Percentiles rank a stretch among this genome's conserved stretches.
Conservation (phyloP, 495 filamentous ascomycete species). For the Penicillium waksmanii region DNA sequence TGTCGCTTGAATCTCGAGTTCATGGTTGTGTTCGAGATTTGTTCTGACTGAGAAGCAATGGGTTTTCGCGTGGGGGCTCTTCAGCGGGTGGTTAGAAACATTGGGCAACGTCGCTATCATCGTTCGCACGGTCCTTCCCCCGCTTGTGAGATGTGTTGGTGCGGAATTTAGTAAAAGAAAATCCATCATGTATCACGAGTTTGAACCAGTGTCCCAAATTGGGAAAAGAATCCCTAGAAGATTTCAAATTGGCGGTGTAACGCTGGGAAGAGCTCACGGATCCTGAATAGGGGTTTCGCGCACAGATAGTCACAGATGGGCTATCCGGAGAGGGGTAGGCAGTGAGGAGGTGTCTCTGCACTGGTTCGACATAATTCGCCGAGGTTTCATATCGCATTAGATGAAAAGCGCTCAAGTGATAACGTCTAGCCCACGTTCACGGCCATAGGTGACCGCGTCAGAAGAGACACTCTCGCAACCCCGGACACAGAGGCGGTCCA, state of each 20-base stretch:
- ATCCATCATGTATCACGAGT: neutral
- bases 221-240: neutral
- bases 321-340: neutral
- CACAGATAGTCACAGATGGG: neutral
- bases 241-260: neutral
- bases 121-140: neutral
- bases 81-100: too few relatives aligned
- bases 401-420: conserved; percentile 15
- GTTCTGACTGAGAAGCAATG: too few relatives aligned
- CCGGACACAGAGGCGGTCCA: conserved; percentile 32
- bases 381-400: neutral
- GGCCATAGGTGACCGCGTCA: conserved; percentile 45
- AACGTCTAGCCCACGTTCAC: conserved; percentile 37
- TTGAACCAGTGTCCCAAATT: neutral
- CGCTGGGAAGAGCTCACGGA: neutral
- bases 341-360: neutral
- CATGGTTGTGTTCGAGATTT: too few relatives aligned
- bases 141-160: neutral
- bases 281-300: neutral
- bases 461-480: conserved; percentile 41
- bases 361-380: neutral
- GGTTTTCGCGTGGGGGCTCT: too few relatives aligned
- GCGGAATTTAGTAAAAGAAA: neutral
- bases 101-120: too few relatives aligned
- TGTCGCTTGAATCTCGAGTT: too few relatives aligned